Conservation (phyloP, 2,329 filamentous ascomycete genomes). For the Stylonectria norvegica region DNA sequence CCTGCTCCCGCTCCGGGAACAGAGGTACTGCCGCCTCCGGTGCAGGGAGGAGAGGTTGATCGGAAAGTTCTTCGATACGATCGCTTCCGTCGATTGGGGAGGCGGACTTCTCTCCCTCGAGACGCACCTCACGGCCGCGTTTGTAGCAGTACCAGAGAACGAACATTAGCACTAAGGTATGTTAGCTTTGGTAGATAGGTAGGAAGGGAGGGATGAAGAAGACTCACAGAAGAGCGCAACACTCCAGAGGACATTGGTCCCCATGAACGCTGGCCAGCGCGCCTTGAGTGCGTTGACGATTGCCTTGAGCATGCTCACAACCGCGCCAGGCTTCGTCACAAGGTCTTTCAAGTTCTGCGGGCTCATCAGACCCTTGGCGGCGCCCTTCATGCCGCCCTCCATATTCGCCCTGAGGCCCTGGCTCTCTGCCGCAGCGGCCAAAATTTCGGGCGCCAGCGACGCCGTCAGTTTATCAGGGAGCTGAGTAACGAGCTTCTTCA, state of each 20-base stretch:
- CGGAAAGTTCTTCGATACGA: constrained; percentile 49
- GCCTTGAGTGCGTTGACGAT: constrained; percentile 86
- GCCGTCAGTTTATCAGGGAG: constrained; percentile 78
- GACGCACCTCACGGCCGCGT: constrained; percentile 78
- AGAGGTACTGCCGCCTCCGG: constrained; percentile 19
- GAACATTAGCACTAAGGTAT: constrained; percentile 70
- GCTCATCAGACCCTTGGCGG: constrained; percentile 64
- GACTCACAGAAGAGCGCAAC: constrained; percentile 78
- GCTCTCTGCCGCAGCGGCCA: constrained; percentile 75
- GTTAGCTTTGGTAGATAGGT: constrained; percentile 13
- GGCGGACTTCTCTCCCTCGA: constrained; percentile 55
- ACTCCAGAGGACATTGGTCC: constrained; percentile 88
- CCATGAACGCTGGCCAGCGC: constrained; percentile 85
- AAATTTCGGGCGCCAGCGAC: constrained; percentile 72
- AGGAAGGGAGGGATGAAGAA: background rate
- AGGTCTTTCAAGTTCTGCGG: constrained; percentile 74
- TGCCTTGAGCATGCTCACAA: constrained; percentile 80
- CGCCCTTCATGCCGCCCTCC: constrained; percentile 55
- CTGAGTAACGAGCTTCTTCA: constrained; percentile 83
- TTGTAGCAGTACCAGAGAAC: constrained; percentile 99
- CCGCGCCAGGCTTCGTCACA: constrained; percentile 80
- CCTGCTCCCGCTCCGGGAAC: background rate
- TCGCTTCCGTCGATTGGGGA: constrained; percentile 35
- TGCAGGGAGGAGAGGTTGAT: constrained; percentile 43
- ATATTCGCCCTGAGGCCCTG: constrained; percentile 60